These are phyloP conservation scores for Diplodia intermedia DNA, from an alignment of 2,329 filamentous ascomycete species.

Conservation along the genomic window DNA sequence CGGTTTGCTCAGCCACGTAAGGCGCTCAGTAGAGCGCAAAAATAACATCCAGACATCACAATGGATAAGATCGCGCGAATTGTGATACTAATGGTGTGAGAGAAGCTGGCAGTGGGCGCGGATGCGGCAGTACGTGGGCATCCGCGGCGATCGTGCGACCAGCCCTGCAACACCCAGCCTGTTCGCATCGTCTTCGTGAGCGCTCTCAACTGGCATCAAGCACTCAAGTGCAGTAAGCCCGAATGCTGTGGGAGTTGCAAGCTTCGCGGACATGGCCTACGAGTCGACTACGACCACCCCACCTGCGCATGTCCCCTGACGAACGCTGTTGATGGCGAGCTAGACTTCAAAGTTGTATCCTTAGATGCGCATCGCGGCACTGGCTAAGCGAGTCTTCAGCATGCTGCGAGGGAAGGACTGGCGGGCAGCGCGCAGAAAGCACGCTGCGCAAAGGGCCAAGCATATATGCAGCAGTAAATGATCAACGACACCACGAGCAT, in stretches of 20 bases:
- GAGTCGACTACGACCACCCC: not conserved
- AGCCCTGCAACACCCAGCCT: not conserved
- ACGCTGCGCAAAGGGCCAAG: too few species aligned
- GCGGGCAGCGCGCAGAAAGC: too few species aligned
- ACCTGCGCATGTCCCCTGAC: not conserved
- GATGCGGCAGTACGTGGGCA: too few species aligned
- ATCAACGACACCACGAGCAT: too few species aligned
- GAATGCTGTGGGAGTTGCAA: not conserved
- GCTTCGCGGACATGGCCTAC: not conserved
- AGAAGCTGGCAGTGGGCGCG: too few species aligned
- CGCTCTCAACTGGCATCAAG: too few species aligned
- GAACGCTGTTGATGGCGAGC: too few species aligned
- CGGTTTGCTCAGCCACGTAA: not conserved
- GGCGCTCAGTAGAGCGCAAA: not conserved
- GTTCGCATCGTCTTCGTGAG: not conserved
- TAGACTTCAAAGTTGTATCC: not conserved
- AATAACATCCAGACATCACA: too few species aligned
- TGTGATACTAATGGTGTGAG: too few species aligned
- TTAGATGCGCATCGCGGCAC: not conserved
- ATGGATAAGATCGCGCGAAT: too few species aligned
- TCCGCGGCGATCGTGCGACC: not conserved
- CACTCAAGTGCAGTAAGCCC: not conserved
- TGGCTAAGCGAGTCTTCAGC: not conserved
- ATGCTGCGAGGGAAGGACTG: not conserved
- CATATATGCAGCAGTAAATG: too few species aligned